These are phyloP conservation scores for Pythium sp. DNA, from an alignment of 352 stramenopile species.

Conservation along the genomic window DNA sequence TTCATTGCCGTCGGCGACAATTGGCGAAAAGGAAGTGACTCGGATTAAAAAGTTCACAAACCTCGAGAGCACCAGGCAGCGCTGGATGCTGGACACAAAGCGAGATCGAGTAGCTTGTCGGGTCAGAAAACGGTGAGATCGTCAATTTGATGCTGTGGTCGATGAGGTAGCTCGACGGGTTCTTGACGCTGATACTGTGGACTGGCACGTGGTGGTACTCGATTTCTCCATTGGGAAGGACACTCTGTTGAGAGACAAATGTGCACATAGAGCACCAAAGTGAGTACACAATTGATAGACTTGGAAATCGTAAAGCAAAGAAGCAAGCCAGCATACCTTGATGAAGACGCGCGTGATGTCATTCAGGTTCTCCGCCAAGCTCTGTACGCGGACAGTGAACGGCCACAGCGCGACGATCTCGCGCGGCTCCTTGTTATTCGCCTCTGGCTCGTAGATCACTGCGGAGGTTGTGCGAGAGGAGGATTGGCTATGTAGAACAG, in stretches of 20 bases:
- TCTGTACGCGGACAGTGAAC: constrained; percentile 34
- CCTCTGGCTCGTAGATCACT: constrained; percentile 25
- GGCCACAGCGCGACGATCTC: constrained; percentile 55
- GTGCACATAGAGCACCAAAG: neutral
- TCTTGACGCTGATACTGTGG: constrained; percentile 18
- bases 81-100: constrained; percentile 36
- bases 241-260: constrained; percentile 19
- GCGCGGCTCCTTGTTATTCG: constrained; percentile 26
- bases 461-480: constrained; percentile 16
- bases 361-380: constrained; percentile 25
- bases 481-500: constrained; percentile 8
- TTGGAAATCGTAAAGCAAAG: no score
- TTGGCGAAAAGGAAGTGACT: neutral
- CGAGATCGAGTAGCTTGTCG: constrained; percentile 35
- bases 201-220: constrained; percentile 35
- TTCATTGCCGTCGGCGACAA: neutral
- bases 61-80: constrained; percentile 23
- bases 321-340: constrained; percentile 20
- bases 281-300: neutral
- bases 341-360: constrained; percentile 39
- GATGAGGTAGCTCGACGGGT: constrained; percentile 20
- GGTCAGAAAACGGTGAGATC: constrained; percentile 55
- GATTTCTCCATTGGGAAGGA: constrained; percentile 39
- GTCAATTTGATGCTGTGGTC: constrained; percentile 38
- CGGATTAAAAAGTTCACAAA: neutral